Conservation (phyloP, 768 basidiomycete genomes). For the Amanita exitialis region DNA sequence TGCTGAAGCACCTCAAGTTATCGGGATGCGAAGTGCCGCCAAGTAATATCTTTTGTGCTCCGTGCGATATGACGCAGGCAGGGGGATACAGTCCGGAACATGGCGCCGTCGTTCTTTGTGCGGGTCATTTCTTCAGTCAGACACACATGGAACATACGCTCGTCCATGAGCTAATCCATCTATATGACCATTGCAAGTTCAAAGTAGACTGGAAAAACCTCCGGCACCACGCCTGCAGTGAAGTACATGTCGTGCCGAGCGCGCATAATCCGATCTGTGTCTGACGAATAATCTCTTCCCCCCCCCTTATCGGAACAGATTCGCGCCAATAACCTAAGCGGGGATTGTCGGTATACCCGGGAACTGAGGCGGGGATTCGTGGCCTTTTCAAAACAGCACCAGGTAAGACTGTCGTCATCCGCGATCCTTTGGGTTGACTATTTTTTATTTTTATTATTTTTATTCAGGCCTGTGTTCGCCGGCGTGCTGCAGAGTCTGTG, state of each 20-base stretch:
- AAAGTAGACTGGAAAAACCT: conserved; percentile 88
- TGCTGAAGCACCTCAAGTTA: conserved; percentile 81
- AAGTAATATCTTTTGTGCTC: conserved; percentile 71
- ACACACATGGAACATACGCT: conserved; percentile 90
- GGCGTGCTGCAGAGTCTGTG: conserved; percentile 79
- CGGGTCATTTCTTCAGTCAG: conserved; percentile 72
- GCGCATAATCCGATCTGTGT: background rate
- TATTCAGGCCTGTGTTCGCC: conserved; percentile 81
- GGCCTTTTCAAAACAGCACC: conserved; percentile 87
- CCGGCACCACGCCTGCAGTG: conserved; percentile 92
- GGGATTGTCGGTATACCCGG: conserved; percentile 82
- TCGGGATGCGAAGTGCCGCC: conserved; percentile 64
- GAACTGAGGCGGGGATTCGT: conserved; percentile 73
- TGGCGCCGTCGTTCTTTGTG: conserved; percentile 77
- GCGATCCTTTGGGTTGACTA: background rate
- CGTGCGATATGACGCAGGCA: conserved; percentile 62
- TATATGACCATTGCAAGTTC: conserved; percentile 94
- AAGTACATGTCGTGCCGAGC: conserved; percentile 45
- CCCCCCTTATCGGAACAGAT: conserved; percentile 43
- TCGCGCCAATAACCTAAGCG: conserved; percentile 87
- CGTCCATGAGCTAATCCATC: conserved; percentile 88
- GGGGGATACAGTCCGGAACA: conserved; percentile 79
- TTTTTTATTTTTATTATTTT: background rate
- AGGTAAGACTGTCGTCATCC: conserved; percentile 36
- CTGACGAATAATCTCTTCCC: conserved; percentile 1